Conservation (phyloP, 352 stramenopile species). For the Globisporangium orthogonon region DNA sequence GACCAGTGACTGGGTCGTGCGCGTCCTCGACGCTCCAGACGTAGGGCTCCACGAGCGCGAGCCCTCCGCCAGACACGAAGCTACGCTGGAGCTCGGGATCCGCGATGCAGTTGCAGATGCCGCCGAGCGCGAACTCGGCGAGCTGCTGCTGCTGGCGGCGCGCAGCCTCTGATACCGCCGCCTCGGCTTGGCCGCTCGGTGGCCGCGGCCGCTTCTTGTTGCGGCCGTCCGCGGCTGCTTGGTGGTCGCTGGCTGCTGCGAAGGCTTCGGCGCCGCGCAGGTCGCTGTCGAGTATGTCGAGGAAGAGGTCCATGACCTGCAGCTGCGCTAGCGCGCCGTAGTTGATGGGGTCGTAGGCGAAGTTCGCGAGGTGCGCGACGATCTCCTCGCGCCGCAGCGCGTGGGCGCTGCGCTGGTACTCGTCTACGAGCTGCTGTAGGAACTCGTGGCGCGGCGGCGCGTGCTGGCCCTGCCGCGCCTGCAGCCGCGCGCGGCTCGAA, state of each 20-base stretch:
- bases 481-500: constrained; percentile 45
- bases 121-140: constrained; percentile 61
- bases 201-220: background rate
- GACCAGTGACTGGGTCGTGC: constrained; percentile 2
- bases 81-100: constrained; percentile 46
- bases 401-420: constrained; percentile 64
- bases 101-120: constrained; percentile 73
- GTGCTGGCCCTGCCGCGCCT: constrained; percentile 56
- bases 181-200: background rate
- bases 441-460: constrained; percentile 69
- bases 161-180: background rate
- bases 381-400: constrained; percentile 64
- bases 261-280: constrained; percentile 13
- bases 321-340: constrained; percentile 48
- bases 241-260: background rate
- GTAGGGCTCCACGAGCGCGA: constrained; percentile 38
- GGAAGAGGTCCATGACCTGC: constrained; percentile 68
- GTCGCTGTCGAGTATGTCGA: constrained; percentile 58
- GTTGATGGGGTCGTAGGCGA: constrained; percentile 85
- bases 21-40: constrained; percentile 22
- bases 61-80: constrained; percentile 44
- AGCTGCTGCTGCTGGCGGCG: constrained; percentile 24
- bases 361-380: constrained; percentile 76
- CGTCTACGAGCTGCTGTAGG: constrained; percentile 64
- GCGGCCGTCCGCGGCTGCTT: background rate